Evolutionary conservation across 1,139 yeast species (phyloP).

Genomic region (Candida pseudoviswanathii): DNA sequence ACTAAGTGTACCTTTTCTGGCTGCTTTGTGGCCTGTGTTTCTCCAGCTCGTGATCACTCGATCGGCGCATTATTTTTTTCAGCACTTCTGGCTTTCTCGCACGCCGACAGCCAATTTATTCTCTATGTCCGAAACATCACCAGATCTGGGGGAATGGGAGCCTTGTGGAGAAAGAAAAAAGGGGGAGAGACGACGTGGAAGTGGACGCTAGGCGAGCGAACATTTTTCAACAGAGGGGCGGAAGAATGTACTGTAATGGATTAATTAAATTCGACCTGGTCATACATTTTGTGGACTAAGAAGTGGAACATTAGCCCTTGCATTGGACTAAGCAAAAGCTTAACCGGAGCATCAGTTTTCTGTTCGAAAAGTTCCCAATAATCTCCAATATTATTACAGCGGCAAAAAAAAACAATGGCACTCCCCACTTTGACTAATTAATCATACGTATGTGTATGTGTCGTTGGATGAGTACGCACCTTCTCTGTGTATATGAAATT

Average conservation of each 20-base stretch:
- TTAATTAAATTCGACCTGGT: background rate
- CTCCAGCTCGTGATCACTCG: too few relatives aligned
- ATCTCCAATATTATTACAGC: background rate
- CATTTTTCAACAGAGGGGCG: background rate
- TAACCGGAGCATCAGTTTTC: background rate
- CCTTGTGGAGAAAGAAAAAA: too few relatives aligned
- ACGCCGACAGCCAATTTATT: too few relatives aligned
- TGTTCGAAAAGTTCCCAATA: background rate
- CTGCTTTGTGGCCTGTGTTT: too few relatives aligned
- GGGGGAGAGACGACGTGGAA: too few relatives aligned
- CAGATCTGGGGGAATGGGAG: too few relatives aligned
- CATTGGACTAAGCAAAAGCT: background rate
- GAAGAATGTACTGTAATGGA: background rate
- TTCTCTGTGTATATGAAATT: background rate
- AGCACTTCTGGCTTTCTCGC: too few relatives aligned
- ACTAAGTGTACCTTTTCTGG: background rate
- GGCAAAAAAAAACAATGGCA: background rate
- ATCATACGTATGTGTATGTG: background rate
- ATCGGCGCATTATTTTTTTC: too few relatives aligned
- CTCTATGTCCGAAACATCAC: too few relatives aligned
- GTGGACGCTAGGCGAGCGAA: background rate
- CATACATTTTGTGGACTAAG: background rate
- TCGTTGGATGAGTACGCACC: background rate
- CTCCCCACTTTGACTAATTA: constrained; percentile 1
- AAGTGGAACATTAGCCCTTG: background rate